phyloP scores from a whole-genome alignment of 73 alveolate species.

The Durusdinium trenchii region DNA sequence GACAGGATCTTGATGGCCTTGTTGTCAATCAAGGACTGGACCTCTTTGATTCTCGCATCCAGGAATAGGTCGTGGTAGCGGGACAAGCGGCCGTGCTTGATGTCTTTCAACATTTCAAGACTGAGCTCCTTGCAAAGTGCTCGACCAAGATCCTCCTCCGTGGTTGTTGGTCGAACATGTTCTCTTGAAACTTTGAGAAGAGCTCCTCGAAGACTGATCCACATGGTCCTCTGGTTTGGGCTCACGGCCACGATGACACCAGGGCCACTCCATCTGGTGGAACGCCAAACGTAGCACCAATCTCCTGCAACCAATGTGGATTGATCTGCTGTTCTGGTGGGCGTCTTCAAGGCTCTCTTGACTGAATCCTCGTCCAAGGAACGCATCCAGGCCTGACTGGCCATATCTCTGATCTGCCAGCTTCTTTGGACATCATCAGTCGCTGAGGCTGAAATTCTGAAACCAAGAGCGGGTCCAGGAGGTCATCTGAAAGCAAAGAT shows the following conservation, averaged over 20 bases:
- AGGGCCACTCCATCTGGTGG: constrained; percentile 15
- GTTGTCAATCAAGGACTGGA: too few species aligned
- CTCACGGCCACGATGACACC: neutral
- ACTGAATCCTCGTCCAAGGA: neutral
- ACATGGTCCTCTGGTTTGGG: neutral
- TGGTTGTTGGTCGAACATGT: neutral
- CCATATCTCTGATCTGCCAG: neutral
- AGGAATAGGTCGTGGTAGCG: too few species aligned
- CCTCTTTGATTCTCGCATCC: too few species aligned
- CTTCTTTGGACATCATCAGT: neutral
- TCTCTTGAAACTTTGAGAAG: constrained; percentile 38
- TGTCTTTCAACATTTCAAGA: neutral
- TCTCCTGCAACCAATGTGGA: neutral
- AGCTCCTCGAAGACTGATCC: neutral
- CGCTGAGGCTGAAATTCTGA: neutral
- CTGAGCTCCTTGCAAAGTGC: neutral
- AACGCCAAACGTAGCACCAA: constrained; percentile 7
- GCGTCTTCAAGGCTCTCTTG: neutral
- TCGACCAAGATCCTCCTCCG: neutral
- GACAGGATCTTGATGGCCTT: too few species aligned
- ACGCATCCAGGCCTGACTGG: neutral
- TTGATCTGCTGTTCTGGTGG: neutral
- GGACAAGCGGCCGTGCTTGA: too few species aligned
- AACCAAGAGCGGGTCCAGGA: neutral
- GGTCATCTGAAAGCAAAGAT: neutral